Percentiles rank a stretch among this genome's conserved stretches.
phyloP scores from a whole-genome alignment of 179 eudicot species.

The Nepenthes alata region DNA sequence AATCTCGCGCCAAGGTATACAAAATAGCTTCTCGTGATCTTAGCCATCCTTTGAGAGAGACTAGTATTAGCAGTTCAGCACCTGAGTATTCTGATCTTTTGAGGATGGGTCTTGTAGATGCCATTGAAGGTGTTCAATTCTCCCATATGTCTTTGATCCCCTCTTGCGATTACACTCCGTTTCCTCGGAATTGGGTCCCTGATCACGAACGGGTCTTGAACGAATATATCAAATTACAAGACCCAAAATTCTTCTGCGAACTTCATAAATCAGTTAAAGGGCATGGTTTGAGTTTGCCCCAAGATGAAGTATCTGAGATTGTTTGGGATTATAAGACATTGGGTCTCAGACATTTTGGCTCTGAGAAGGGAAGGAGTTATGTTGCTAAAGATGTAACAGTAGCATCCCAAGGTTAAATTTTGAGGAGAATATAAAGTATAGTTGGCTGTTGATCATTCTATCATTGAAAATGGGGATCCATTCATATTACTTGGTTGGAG shows the following conservation, averaged over 20 bases:
- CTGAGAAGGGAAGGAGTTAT: conserved; percentile 2
- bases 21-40: conserved; percentile 73
- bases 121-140: conserved; percentile 79
- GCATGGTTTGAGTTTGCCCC: conserved; percentile 48
- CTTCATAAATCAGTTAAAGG: conserved; percentile 43
- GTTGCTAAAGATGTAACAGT: not conserved
- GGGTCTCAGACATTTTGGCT: conserved; percentile 28
- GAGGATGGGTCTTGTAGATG: conserved; percentile 78
- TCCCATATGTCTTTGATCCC: conserved; percentile 82
- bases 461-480: no score
- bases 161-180: conserved; percentile 78
- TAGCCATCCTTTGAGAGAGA: conserved; percentile 61
- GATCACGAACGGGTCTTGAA: conserved; percentile 62
- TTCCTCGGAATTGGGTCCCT: conserved; percentile 81
- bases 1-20: conserved; percentile 89
- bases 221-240: conserved; percentile 69
- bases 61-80: conserved; percentile 28
- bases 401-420: no score
- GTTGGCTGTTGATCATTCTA: no score
- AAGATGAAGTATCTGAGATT: conserved; percentile 62
- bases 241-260: conserved; percentile 62
- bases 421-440: no score
- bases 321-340: conserved; percentile 72
- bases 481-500: no score
- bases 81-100: conserved; percentile 67